Conservation (phyloP, 495 filamentous ascomycete genomes). For the Penicillium longicatenatum region DNA sequence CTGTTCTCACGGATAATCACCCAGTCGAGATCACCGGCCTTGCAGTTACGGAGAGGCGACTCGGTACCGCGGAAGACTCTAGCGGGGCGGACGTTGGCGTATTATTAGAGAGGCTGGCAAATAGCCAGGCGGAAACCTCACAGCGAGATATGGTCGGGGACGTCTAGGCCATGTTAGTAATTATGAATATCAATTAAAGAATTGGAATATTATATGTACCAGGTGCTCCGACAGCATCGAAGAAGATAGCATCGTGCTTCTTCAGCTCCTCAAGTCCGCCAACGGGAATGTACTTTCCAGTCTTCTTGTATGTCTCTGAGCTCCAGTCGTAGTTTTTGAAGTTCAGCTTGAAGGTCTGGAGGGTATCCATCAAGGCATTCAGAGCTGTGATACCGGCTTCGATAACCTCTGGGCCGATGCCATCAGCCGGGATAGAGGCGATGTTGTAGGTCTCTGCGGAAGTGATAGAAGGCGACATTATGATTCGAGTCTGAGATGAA, state of each 20-base stretch:
- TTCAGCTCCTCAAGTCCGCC: slow-evolving; percentile 53
- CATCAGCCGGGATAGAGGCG: slow-evolving; percentile 55
- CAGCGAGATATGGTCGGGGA: slow-evolving; percentile 59
- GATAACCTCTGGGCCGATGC: slow-evolving; percentile 57
- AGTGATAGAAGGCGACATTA: slow-evolving; percentile 21
- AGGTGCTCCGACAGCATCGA: slow-evolving; percentile 58
- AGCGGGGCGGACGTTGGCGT: slow-evolving; percentile 58
- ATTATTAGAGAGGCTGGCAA: slow-evolving; percentile 57
- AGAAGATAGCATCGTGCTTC: slow-evolving; percentile 57
- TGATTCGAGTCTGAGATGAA: not conserved
- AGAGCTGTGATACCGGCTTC: slow-evolving; percentile 48
- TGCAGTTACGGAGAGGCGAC: slow-evolving; percentile 51
- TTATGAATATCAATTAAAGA: not conserved
- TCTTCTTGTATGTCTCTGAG: slow-evolving; percentile 53
- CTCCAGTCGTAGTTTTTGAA: slow-evolving; percentile 56
- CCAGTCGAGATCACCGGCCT: slow-evolving; percentile 51
- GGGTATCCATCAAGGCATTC: slow-evolving; percentile 42
- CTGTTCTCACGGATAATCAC: slow-evolving; percentile 61
- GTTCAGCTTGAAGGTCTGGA: slow-evolving; percentile 49
- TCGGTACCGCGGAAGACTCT: slow-evolving; percentile 49
- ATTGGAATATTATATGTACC: slow-evolving; percentile 36
- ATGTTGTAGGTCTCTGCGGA: slow-evolving; percentile 46
- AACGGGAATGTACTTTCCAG: slow-evolving; percentile 56
- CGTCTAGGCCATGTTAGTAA: slow-evolving; percentile 39
- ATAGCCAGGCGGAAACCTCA: slow-evolving; percentile 57